Base-by-base conservation (phyloP, 108 stramenopile species). In the Nitzschia sp. region DNA sequence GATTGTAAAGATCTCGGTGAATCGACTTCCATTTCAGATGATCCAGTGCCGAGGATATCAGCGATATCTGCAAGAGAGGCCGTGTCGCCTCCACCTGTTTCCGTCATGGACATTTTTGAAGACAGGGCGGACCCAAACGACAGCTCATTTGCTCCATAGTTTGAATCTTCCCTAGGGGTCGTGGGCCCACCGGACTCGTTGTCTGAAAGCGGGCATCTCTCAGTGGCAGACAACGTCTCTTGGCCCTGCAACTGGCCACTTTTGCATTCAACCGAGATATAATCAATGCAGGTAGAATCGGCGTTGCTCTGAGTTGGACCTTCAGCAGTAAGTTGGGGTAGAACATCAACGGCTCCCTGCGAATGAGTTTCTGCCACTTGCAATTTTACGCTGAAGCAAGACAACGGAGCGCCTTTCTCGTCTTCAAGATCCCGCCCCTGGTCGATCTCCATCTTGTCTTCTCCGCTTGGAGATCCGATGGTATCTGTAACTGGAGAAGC, bases 11-110 rank as follows among this genome's bases (percentile, higher is more conserved):
- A 42, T 9, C 6, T 42, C 13, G 38, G 38, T 33, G 1, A 19
- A 33, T 33, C 59, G n/a, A 33, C 59, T 17, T 4, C 2, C 4
- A 38, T 31, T 17, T 13, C 2, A 21, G 3, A 36, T 24, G 59
- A 49, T 28, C 46, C 28, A 6, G 38, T 38, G 32, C 71, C 71
- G 45, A 72, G 60, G 29, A 64, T 15, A 30, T 63, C 54, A 27
- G 53, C 71, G 27, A 72, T 54, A 24, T 72, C 71, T 36, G 51
- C 62, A 2, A 72, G 26, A 31, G 71, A 72, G 33, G 61, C 71
- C 2, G 71, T 64, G 58, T 70, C 69, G 32, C 45, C 59, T 11
- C 0, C 35, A 30, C 58, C 18, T 27, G 38, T 13, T 42, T 42
- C 19, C 19, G 30, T 26, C 25, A 11, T 59, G 6, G 27, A 8